Base-by-base conservation (phyloP, 192 early-diverging fungal genomes). In the Coemansia sp. region DNA sequence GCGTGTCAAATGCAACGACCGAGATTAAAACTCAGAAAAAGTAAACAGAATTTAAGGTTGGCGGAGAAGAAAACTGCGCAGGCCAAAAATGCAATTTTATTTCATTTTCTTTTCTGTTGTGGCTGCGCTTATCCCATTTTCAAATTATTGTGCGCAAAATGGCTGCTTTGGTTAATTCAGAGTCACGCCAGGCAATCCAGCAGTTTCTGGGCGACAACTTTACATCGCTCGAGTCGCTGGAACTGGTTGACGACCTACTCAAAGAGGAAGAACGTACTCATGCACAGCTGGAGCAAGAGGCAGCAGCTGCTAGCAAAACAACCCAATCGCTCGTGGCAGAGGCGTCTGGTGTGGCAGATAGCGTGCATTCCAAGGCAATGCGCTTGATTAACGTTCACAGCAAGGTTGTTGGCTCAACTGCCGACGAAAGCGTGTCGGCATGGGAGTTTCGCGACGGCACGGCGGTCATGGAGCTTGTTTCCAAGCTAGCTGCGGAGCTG, bases 391-490 rank as follows among this genome's bases (percentile, higher is more conserved):
- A 69, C 62, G 19, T 80, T 39, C 77, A 74, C 59, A 71, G 72
- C 72, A 39, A 68, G 6, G 62, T 74, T 16, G 77, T 71, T 14
- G 71, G 68, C 17, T 50, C 54, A 3, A 16, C 72, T 7, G 55
- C 57, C 2, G 65, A 74, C 49, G 68, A 70, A 9, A 45, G 10
- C 50, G 68, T 61, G 4, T 74, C 72, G n/a, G 57, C 68, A 10
- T 74, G 72, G 77, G 72, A 74, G 59, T 80, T 80, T 47, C 65
- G 72, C 62, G 72, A 80, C 43, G 68, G 69, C 17, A 71, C 72
- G 0, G 69, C 61, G 38, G 56, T 57, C 8, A 80, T 80, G 77
- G 57, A 67, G 27, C 72, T 80, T 47, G 62, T 74, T 16, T 57
- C 65, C 0, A 31, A 41, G 39, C 61, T 80, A 43, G 77, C 77